These are phyloP conservation scores for Colletotrichum spinosum DNA, from an alignment of 2,329 filamentous ascomycete species.

Conservation along the genomic window DNA sequence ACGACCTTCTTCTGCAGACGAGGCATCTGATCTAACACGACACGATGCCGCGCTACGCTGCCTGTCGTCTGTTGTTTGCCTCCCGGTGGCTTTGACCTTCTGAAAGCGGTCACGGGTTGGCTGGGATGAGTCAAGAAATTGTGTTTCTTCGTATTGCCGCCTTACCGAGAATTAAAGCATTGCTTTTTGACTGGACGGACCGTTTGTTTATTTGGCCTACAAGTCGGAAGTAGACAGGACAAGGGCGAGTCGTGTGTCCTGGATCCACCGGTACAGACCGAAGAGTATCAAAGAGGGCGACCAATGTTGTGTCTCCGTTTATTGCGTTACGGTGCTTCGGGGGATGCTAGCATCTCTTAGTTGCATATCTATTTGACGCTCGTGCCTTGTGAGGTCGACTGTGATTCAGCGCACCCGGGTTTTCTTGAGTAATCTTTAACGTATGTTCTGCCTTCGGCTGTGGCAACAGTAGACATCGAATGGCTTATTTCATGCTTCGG, in stretches of 20 bases:
- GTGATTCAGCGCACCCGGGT: too few species aligned
- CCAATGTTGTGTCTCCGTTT: too few species aligned
- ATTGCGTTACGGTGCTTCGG: too few species aligned
- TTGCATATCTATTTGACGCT: too few species aligned
- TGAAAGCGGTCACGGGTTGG: not conserved
- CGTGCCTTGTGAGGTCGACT: too few species aligned
- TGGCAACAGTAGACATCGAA: too few species aligned
- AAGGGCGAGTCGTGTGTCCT: not conserved
- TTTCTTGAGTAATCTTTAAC: too few species aligned
- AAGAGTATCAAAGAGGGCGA: too few species aligned
- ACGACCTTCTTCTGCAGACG: not conserved
- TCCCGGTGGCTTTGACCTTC: slow-evolving; percentile 9
- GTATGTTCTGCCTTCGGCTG: too few species aligned
- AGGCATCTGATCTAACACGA: slow-evolving; percentile 20
- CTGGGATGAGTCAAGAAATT: not conserved
- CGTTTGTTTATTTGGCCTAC: slow-evolving; percentile 5
- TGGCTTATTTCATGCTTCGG: too few species aligned
- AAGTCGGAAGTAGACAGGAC: not conserved
- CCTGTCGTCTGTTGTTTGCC: slow-evolving; percentile 30
- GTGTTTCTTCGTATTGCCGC: not conserved
- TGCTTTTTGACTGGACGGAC: slow-evolving; percentile 10
- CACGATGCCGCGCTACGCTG: not conserved
- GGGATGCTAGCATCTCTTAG: too few species aligned
- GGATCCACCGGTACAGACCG: too few species aligned
- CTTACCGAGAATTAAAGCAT: not conserved